phyloP scores from a whole-genome alignment of 2,329 filamentous ascomycete species.

The Botrytis fragariae region DNA sequence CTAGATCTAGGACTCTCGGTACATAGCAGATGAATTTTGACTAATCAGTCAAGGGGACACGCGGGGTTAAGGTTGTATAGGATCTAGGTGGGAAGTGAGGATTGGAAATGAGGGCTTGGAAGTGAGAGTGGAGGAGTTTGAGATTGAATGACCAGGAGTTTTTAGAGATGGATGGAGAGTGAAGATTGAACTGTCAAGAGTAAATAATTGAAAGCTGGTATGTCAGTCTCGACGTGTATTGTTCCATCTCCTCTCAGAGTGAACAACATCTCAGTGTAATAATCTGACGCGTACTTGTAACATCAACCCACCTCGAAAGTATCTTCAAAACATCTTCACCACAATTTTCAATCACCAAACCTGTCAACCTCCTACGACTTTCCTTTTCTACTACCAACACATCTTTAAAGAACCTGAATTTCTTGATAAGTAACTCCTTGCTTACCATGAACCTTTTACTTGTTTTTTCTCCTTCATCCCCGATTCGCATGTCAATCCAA shows the following conservation, averaged over 20 bases:
- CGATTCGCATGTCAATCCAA: background rate
- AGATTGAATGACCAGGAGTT: too few relatives aligned
- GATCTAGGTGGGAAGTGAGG: background rate
- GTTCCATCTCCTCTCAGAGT: too few relatives aligned
- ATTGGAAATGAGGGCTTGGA: background rate
- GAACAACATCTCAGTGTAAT: too few relatives aligned
- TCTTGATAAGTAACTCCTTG: background rate
- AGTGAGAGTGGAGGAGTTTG: too few relatives aligned
- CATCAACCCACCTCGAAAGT: background rate
- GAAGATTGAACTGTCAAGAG: background rate
- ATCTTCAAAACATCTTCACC: background rate
- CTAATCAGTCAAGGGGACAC: too few relatives aligned
- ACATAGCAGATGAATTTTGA: background rate
- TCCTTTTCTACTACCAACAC: background rate
- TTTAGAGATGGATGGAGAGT: background rate
- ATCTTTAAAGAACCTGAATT: background rate
- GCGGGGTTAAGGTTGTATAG: accelerated
- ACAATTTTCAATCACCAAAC: background rate
- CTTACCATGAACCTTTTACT: background rate
- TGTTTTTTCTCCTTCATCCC: background rate
- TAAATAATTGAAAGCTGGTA: background rate
- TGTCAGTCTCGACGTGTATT: background rate
- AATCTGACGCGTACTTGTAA: too few relatives aligned
- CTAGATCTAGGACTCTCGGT: background rate
- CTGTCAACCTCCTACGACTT: too few relatives aligned